Conservation (phyloP, 768 basidiomycete species). For the Pulveroboletus frians region DNA sequence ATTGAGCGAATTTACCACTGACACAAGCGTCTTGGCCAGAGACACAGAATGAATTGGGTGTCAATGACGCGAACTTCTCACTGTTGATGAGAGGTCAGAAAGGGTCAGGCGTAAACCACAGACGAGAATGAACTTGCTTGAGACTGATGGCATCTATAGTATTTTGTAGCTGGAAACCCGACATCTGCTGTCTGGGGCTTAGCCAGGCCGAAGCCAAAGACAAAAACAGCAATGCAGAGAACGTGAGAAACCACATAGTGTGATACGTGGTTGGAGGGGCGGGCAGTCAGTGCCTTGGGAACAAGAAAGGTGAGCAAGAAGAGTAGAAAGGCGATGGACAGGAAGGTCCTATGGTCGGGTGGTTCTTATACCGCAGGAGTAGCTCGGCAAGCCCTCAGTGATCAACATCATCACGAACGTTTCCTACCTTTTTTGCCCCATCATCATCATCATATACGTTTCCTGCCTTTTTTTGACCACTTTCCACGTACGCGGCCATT, state of each 20-base stretch:
- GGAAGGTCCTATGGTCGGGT: not conserved
- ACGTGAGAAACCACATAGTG: slow-evolving; percentile 36
- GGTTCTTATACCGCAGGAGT: slow-evolving; percentile 15
- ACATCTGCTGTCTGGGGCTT: slow-evolving; percentile 28
- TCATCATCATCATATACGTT: too few relatives aligned
- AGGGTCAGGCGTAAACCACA: not conserved
- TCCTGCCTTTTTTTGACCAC: too few relatives aligned
- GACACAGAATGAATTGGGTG: slow-evolving; percentile 31
- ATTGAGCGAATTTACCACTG: slow-evolving; percentile 48
- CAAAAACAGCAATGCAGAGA: slow-evolving; percentile 31
- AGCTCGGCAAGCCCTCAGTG: too few relatives aligned
- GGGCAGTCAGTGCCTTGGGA: slow-evolving; percentile 25
- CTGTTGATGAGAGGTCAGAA: slow-evolving; percentile 12
- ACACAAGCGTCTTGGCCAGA: slow-evolving; percentile 44
- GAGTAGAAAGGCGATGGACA: not conserved
- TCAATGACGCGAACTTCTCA: slow-evolving; percentile 17
- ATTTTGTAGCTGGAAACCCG: slow-evolving; percentile 33
- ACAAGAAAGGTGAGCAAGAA: slow-evolving; percentile 5
- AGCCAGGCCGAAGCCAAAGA: slow-evolving; percentile 34
- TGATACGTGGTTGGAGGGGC: not conserved
- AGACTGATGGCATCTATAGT: slow-evolving; percentile 38
- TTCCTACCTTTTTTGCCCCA: too few relatives aligned
- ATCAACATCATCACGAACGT: too few relatives aligned
- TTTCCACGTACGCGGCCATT: too few relatives aligned
- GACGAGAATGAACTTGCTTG: slow-evolving; percentile 32